Evolutionary conservation across 352 stramenopile species (phyloP), one percentile per base, ranked within the genome.

Genomic region (Globisporangium cystogenes): DNA sequence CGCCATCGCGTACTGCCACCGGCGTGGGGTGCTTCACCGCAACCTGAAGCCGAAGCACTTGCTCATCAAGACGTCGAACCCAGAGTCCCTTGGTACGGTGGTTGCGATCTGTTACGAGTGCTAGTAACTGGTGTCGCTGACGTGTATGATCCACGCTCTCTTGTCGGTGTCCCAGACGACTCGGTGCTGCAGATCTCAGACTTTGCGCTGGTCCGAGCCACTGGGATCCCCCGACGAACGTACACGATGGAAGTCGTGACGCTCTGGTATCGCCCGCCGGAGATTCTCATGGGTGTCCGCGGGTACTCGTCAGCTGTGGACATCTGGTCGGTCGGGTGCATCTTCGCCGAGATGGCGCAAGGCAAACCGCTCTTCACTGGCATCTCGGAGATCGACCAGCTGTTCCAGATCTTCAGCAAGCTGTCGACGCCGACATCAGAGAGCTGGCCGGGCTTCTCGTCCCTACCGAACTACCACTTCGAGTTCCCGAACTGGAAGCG

Each of bases 261-360:
- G 10, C 69, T 97, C 14, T 97, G 88, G 87, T 97, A 97, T 56
- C 77, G 87, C 2, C 82, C 88, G 14, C 88, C 88, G 2, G 88
- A 97, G 59, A 90, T 97, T 5, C 62, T 97, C 18, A 93, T 97
- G 79, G 88, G 87, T 16, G 79, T 91, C 7, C 72, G 81, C n/a
- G 80, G 74, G 0, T 94, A 94, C 55, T 93, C 82, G 7, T 84
- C 79, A 0, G 76, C 82, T 7, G 82, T 98, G 26, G 92, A 98
- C 55, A 97, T 98, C 50, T 97, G 91, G 92, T 98, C 74, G 23
- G 77, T 95, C 23, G 97, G 97, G 2, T 99, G 95, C 59, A 99
- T 99, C 39, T 97, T 99, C 70, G 97, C 95, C 4, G 97, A 99
- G 70, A 97, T 99, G 84, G 88, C 97, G 36, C 84, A 86, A 40